Percentiles rank a stretch among this genome's conserved stretches.
These are phyloP conservation scores for Jacaranda mimosifolia DNA, from an alignment of 257 asterid species.

Conservation along the genomic window DNA sequence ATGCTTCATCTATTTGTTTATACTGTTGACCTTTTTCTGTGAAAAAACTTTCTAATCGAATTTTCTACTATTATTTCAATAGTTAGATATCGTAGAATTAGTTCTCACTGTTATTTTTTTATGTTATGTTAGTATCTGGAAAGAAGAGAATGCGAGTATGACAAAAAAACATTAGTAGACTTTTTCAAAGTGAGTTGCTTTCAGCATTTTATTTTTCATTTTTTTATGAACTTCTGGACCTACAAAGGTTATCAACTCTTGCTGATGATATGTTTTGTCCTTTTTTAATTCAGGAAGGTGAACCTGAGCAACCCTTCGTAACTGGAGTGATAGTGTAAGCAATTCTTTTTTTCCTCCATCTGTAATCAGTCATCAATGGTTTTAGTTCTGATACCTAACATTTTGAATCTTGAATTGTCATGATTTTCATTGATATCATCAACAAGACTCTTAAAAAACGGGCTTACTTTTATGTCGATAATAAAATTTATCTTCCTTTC, in stretches of 20 bases:
- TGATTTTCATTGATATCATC: too few species aligned
- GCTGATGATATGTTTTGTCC: slow-evolving; percentile 4
- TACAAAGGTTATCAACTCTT: not conserved
- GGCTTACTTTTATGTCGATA: too few species aligned
- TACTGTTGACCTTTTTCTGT: slow-evolving; percentile 20
- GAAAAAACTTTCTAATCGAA: not conserved
- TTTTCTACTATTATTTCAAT: slow-evolving; percentile 5
- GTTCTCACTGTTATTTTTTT: slow-evolving; percentile 7
- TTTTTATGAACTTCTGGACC: not conserved
- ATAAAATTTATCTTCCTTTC: too few species aligned
- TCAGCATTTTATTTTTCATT: not conserved
- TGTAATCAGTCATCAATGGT: too few species aligned
- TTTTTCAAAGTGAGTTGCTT: slow-evolving; percentile 64
- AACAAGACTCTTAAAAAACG: too few species aligned
- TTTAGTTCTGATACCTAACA: too few species aligned
- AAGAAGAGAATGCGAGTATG: slow-evolving; percentile 92
- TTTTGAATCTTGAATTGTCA: too few species aligned
- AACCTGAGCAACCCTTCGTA: slow-evolving; percentile 59
- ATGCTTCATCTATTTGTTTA: slow-evolving; percentile 3
- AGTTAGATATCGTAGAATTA: not conserved
- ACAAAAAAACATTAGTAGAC: slow-evolving; percentile 72
- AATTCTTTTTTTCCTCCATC: not conserved
- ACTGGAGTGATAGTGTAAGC: slow-evolving; percentile 77
- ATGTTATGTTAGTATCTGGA: slow-evolving; percentile 66
- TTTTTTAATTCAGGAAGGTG: slow-evolving; percentile 63